Evolutionary conservation across 345 rosid species (phyloP), one percentile per base, ranked within the genome.

Genomic region (Gossypium thurberi): DNA sequence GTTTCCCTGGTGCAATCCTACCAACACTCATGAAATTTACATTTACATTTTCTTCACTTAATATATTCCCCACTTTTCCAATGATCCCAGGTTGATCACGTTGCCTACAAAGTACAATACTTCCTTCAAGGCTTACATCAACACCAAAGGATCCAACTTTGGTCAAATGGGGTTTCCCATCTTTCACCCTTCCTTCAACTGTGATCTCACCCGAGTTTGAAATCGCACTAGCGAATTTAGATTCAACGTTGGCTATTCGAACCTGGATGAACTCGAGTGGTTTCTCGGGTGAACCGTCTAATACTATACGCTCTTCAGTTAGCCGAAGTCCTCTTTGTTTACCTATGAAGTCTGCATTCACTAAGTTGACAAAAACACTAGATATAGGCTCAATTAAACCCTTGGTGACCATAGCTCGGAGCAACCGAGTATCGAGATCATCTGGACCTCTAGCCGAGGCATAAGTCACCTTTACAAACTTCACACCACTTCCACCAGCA

Each of bases 111-210:
- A 60, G 64, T 26, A 60, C 8, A 60, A 60, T 28, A 6, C 10
- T 60, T n/a, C 97, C 94, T 84, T 91, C 93, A 76, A 91, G 69
- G 85, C 90, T 91, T 77, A 89, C 93, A 75, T 89, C 91, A n/a
- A 91, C 93, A 23, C 75, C 78, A 12, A 87, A 88, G 2, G 93
- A 81, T 40, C 97, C 97, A 11, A 88, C 86, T 77, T 76, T 85
- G 8, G 89, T 85, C 66, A 89, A 76, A 61, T 79, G 87, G 26
- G 94, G 93, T 43, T 82, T 82, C 13, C 90, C 93, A 43, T 87
- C 91, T 76, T 89, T 91, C 75, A 87, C 90, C 76, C 78, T 82
- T 4, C 94, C 97, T 75, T 88, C 93, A 20, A 89, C 84, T 40
- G 70, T 80, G 56, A 88, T 89, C 76, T 87, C 87, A 17, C 91